These are phyloP conservation scores for Phytomonas francai DNA, from an alignment of 208 protist species.

Conservation along the genomic window DNA sequence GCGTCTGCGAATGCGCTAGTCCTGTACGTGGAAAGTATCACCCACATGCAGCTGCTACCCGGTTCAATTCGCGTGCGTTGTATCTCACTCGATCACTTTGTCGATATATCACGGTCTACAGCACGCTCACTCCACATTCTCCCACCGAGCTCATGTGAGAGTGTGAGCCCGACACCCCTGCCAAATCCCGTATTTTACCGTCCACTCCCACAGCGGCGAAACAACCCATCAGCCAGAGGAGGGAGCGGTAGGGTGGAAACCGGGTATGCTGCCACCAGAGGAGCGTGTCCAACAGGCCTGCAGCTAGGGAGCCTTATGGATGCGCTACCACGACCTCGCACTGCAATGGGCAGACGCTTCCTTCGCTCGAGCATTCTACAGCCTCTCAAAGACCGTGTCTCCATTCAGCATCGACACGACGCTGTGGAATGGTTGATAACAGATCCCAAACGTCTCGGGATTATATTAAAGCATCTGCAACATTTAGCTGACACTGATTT, in stretches of 20 bases:
- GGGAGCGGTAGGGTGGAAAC: background rate
- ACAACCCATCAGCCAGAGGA: background rate
- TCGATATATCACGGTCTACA: constrained; percentile 50
- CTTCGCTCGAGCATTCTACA: constrained; percentile 67
- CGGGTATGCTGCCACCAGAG: background rate
- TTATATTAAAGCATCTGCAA: constrained; percentile 16
- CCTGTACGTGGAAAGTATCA: constrained; percentile 59
- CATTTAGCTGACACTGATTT: constrained; percentile 25
- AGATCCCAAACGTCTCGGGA: constrained; percentile 23
- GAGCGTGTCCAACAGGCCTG: background rate
- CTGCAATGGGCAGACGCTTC: constrained; percentile 62
- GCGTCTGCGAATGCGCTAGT: constrained; percentile 72
- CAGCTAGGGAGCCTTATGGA: constrained; percentile 32
- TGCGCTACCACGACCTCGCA: constrained; percentile 53
- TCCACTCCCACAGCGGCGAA: background rate
- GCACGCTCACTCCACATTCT: constrained; percentile 63
- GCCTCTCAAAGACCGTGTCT: constrained; percentile 49
- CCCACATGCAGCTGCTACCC: constrained; percentile 62
- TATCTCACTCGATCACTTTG: constrained; percentile 60
- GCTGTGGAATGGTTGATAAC: constrained; percentile 58
- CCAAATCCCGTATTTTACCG: background rate
- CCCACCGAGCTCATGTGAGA: constrained; percentile 6
- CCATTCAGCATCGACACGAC: constrained; percentile 66
- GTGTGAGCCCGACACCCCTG: background rate
- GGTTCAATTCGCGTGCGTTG: constrained; percentile 56